Evolutionary conservation across 768 basidiomycete genomes (phyloP).

Genomic region (Pleurotus ostreatus): DNA sequence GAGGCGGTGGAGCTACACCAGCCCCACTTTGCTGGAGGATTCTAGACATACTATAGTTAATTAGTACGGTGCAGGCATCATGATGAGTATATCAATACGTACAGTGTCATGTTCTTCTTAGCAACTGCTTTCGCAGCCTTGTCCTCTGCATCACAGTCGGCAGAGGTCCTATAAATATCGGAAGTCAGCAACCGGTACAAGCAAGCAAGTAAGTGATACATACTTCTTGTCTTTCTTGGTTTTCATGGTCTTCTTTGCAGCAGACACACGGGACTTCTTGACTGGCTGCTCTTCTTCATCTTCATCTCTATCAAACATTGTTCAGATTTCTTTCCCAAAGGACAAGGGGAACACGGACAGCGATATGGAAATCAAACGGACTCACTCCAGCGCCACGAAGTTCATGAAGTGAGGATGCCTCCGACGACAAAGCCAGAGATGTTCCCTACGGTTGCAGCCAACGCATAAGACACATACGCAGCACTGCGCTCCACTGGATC

Average conservation of each 20-base stretch:
- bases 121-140: neutral
- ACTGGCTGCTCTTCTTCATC: too few species aligned
- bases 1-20: too few species aligned
- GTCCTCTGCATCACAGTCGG: neutral
- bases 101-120: neutral
- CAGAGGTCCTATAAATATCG: neutral
- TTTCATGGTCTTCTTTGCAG: too few species aligned
- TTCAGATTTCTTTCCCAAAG: neutral
- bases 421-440: slow-evolving; percentile 35
- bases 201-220: too few species aligned
- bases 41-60: too few species aligned
- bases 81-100: neutral
- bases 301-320: neutral
- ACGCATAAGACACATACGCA: slow-evolving; percentile 40
- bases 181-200: too few species aligned
- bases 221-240: too few species aligned
- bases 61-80: neutral
- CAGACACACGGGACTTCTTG: too few species aligned
- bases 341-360: neutral
- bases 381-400: slow-evolving; percentile 36
- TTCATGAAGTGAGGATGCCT: slow-evolving; percentile 30
- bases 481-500: slow-evolving; percentile 36
- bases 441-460: slow-evolving; percentile 40
- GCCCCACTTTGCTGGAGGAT: too few species aligned
- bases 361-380: neutral